Percentiles rank a stretch among this genome's conserved stretches.
These are phyloP conservation scores for Paramyrothecium sp. DNA, from an alignment of 2,329 filamentous ascomycete genomes.

Conservation along the genomic window DNA sequence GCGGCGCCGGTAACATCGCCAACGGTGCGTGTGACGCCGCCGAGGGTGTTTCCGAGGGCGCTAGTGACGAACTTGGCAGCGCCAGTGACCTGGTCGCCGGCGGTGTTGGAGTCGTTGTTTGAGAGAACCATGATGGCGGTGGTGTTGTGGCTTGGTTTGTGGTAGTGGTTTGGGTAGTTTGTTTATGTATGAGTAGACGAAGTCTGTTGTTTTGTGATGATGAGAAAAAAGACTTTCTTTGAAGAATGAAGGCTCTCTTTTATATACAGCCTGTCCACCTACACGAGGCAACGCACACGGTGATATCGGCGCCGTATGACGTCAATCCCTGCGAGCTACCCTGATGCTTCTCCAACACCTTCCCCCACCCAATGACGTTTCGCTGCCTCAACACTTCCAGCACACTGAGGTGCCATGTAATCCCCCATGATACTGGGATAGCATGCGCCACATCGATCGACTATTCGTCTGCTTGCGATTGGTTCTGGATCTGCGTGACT, in stretches of 20 bases:
- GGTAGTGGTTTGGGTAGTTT: constrained; percentile 1
- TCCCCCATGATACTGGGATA: no score
- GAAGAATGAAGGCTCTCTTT: background rate
- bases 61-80: constrained; percentile 37
- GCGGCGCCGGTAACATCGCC: constrained; percentile 47
- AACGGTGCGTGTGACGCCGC: constrained; percentile 37
- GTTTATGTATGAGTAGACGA: constrained; percentile 2
- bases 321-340: background rate
- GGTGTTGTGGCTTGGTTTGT: constrained; percentile 4
- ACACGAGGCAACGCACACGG: background rate
- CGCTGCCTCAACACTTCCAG: background rate
- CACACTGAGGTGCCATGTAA: no score
- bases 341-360: background rate
- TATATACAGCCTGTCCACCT: background rate
- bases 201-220: background rate
- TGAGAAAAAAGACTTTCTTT: background rate
- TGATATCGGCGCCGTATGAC: background rate
- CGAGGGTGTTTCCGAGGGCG: constrained; percentile 38
- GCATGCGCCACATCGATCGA: no score
- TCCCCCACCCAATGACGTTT: background rate
- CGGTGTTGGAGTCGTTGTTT: constrained; percentile 20
- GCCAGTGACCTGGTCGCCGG: constrained; percentile 28
- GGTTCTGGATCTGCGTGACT: no score
- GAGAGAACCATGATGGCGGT: constrained; percentile 8
- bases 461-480: no score